phyloP scores from a whole-genome alignment of 2,329 filamentous ascomycete genomes.

The Exophiala aquamarina region DNA sequence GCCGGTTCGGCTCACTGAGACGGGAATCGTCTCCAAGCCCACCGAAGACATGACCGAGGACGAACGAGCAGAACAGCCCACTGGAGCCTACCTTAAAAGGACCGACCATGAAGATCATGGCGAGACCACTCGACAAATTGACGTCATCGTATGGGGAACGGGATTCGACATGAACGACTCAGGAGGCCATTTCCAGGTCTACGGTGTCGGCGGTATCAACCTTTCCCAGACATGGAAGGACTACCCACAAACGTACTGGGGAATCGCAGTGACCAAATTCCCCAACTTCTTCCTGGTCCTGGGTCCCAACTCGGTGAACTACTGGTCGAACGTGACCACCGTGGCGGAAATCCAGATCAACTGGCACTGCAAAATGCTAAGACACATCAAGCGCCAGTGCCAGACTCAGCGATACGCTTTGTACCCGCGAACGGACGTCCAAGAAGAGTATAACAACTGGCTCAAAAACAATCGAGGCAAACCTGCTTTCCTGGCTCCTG shows the following conservation, averaged over 20 bases:
- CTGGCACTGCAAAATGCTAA: constrained; percentile 3
- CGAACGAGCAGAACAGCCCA: constrained; percentile 1
- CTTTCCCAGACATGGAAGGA: constrained; percentile 1
- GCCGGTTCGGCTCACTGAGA: constrained; percentile 6
- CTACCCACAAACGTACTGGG: constrained; percentile 35
- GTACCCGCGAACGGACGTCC: not conserved
- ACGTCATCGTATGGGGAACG: constrained; percentile 5
- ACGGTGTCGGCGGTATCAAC: constrained; percentile 4
- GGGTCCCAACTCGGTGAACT: constrained; percentile 31
- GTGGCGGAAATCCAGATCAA: constrained; percentile 1
- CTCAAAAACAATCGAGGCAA: not conserved
- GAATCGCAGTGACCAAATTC: constrained; percentile 31
- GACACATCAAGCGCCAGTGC: constrained; percentile 1
- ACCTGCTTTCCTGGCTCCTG: constrained; percentile 3
- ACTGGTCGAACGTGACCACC: constrained; percentile 8
- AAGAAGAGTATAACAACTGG: constrained; percentile 2
- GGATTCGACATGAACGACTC: constrained; percentile 6
- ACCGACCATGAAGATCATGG: not conserved
- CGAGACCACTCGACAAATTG: not conserved
- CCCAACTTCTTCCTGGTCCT: constrained; percentile 35
- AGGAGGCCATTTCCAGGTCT: constrained; percentile 6
- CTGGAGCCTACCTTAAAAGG: not conserved
- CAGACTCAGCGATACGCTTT: constrained; percentile 1
- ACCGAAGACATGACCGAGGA: not conserved
- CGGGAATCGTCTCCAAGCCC: constrained; percentile 2